These are phyloP conservation scores for Boletus speciosus DNA, from an alignment of 768 basidiomycete species.

Conservation along the genomic window DNA sequence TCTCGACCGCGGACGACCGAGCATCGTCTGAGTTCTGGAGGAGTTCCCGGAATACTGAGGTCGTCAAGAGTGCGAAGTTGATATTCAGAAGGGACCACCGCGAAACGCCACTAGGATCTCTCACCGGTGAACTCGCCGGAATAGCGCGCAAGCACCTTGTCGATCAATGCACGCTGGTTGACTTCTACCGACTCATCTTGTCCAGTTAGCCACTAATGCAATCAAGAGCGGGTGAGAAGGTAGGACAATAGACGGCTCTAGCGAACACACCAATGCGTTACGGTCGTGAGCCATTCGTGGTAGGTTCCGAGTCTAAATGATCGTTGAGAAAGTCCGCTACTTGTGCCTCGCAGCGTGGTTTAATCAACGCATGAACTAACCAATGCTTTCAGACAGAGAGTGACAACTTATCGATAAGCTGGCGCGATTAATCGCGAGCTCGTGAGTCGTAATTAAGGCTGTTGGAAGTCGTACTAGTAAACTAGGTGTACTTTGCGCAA, in stretches of 20 bases:
- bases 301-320: not conserved
- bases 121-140: conserved; percentile 86
- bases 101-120: not conserved
- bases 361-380: not conserved
- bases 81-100: not conserved
- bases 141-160: conserved; percentile 95
- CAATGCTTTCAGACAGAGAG: not conserved
- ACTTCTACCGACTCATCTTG: conserved; percentile 85
- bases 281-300: conserved; percentile 30
- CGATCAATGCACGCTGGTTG: conserved; percentile 93
- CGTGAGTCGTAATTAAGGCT: not conserved
- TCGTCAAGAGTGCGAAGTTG: not conserved
- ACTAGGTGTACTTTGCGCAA: too few relatives aligned
- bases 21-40: conserved; percentile 97
- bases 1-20: conserved; percentile 69
- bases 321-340: not conserved
- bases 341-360: too few relatives aligned
- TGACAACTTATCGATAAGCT: not conserved
- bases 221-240: not conserved
- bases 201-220: conserved; percentile 50
- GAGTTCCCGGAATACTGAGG: conserved; percentile 70
- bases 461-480: not conserved
- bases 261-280: conserved; percentile 24
- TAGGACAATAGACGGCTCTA: not conserved
- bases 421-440: not conserved